A percentile compares a stretch with the other conserved stretches of the same genome.
Conservation (phyloP, 306 rosid species). For the Delonix regia region DNA sequence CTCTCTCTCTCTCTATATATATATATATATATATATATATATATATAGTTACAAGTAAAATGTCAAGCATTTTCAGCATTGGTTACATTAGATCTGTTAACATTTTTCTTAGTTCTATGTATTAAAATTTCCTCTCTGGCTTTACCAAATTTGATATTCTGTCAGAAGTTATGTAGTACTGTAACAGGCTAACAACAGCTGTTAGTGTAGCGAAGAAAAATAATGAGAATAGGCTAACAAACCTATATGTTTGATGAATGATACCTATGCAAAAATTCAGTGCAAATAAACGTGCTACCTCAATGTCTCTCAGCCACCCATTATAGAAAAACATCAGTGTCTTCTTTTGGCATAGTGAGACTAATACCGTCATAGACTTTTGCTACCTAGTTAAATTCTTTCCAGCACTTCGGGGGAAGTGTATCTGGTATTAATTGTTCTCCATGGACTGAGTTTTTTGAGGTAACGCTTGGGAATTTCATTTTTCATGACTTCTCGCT, state of each 20-base stretch:
- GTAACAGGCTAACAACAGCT: constrained; percentile 9
- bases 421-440: background rate
- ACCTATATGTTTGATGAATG: constrained; percentile 3
- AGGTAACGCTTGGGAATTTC: background rate
- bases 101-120: constrained; percentile 5
- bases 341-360: background rate
- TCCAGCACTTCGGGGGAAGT: constrained; percentile 2
- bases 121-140: background rate
- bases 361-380: background rate
- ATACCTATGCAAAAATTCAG: background rate
- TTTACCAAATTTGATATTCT: constrained; percentile 12
- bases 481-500: background rate
- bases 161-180: background rate
- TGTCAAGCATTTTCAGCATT: background rate
- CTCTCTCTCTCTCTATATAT: background rate
- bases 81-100: background rate
- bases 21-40: no score
- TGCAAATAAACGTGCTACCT: constrained; percentile 2
- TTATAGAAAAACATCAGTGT: background rate
- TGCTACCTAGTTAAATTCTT: constrained; percentile 15
- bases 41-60: constrained; percentile 4
- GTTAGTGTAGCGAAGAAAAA: background rate
- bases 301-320: background rate
- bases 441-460: constrained; percentile 11
- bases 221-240: background rate